A percentile compares a stretch with the other conserved stretches of the same genome.
These are phyloP conservation scores for Metroxylon sagu DNA, from an alignment of 176 grass and related monocot species.

Conservation along the genomic window DNA sequence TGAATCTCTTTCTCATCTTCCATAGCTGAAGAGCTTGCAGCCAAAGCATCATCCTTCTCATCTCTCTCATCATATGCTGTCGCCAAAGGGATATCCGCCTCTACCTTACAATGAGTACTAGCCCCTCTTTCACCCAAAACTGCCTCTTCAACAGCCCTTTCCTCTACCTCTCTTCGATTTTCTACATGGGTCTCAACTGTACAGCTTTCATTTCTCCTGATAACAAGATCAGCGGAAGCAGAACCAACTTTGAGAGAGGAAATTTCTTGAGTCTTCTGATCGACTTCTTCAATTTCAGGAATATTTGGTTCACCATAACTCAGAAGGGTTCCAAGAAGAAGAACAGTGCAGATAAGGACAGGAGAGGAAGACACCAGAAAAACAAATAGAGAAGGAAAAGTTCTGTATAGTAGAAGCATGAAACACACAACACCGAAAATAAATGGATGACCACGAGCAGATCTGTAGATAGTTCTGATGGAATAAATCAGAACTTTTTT, in stretches of 20 bases:
- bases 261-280: conserved; percentile 16
- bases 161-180: conserved; percentile 8
- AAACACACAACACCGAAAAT: conserved; percentile 36
- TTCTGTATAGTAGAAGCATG: conserved; percentile 60
- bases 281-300: conserved; percentile 34
- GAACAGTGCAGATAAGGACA: conserved; percentile 62
- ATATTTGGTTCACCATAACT: conserved; percentile 53
- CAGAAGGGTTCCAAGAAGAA: conserved; percentile 76
- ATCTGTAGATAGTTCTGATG: conserved; percentile 46
- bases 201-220: conserved; percentile 26
- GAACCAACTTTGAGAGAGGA: conserved; percentile 32
- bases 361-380: conserved; percentile 69
- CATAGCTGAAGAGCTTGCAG: conserved; percentile 5
- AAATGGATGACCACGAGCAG: conserved; percentile 42
- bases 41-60: conserved; percentile 17
- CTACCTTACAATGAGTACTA: conserved; percentile 26
- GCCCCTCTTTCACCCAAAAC: conserved; percentile 21
- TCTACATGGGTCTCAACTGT: conserved; percentile 18
- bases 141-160: conserved; percentile 13
- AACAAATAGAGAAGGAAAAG: conserved; percentile 43
- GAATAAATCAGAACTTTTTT: conserved; percentile 51
- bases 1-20: conserved; percentile 9
- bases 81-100: conserved; percentile 34
- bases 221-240: conserved; percentile 23
- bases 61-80: conserved; percentile 30